phyloP scores from a whole-genome alignment of 805 yeast genomes.

The Candida patagonica region DNA sequence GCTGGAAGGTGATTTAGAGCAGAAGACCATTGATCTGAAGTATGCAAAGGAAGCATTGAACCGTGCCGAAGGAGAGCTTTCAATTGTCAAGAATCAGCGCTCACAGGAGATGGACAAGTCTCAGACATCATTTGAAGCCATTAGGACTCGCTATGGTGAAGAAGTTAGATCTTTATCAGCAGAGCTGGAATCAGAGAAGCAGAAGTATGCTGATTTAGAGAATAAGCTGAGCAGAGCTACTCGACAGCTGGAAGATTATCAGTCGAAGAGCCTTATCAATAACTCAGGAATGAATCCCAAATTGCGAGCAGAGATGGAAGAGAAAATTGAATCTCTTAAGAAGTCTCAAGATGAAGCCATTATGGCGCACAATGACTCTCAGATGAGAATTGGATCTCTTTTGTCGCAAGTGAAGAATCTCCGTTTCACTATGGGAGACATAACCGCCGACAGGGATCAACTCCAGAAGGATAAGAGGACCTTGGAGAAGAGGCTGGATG shows the following conservation, averaged over 20 bases:
- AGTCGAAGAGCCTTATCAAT: slow-evolving; percentile 4
- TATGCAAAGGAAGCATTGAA: slow-evolving; percentile 40
- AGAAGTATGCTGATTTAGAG: slow-evolving; percentile 49
- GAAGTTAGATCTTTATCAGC: slow-evolving; percentile 24
- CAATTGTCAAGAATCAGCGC: slow-evolving; percentile 44
- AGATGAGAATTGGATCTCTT: slow-evolving; percentile 29
- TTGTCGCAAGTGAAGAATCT: slow-evolving; percentile 46
- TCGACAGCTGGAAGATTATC: slow-evolving; percentile 6
- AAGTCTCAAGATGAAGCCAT: slow-evolving; percentile 35
- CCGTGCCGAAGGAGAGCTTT: slow-evolving; percentile 47
- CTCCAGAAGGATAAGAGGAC: slow-evolving; percentile 42
- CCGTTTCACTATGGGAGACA: slow-evolving; percentile 49
- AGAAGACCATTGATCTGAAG: slow-evolving; percentile 45
- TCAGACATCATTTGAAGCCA: slow-evolving; percentile 38
- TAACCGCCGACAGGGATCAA: slow-evolving; percentile 54
- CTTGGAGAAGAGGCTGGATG: slow-evolving; percentile 37
- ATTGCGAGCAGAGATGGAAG: slow-evolving; percentile 14
- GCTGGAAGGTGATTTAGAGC: slow-evolving; percentile 48
- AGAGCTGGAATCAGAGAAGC: slow-evolving; percentile 22
- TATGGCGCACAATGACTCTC: slow-evolving; percentile 38
- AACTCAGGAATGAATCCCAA: slow-evolving; percentile 4
- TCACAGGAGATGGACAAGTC: slow-evolving; percentile 61
- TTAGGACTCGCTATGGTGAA: slow-evolving; percentile 21
- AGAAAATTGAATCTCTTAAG: slow-evolving; percentile 26
- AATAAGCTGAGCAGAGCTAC: slow-evolving; percentile 33